phyloP scores from a whole-genome alignment of 2,329 filamentous ascomycete genomes.

The Colletotrichum navitas region DNA sequence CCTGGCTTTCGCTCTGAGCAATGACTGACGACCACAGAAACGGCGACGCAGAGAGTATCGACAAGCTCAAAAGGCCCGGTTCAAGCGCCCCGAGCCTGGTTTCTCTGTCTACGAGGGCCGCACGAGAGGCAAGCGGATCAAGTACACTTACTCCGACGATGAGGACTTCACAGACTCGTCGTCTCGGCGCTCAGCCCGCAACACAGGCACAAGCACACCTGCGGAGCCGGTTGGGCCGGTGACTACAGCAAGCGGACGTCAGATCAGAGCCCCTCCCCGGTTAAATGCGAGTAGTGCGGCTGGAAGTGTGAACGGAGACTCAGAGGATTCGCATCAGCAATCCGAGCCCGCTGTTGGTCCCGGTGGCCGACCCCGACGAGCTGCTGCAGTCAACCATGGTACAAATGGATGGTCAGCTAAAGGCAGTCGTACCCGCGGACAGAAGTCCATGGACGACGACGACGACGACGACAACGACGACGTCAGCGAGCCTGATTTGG shows the following conservation, averaged over 20 bases:
- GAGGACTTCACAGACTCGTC: conserved; percentile 77
- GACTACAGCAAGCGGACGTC: conserved; percentile 88
- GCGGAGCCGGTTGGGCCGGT: conserved; percentile 72
- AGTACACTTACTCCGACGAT: conserved; percentile 95
- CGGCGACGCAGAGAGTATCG: conserved; percentile 93
- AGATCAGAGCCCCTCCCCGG: conserved; percentile 78
- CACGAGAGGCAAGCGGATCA: conserved; percentile 94
- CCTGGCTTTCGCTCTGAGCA: conserved; percentile 8
- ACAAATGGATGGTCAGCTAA: conserved; percentile 61
- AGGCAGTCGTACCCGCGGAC: conserved; percentile 50
- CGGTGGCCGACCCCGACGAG: conserved; percentile 63
- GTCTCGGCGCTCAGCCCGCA: conserved; percentile 76
- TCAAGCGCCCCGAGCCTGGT: conserved; percentile 86
- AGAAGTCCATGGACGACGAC: conserved; percentile 68
- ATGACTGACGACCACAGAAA: conserved; percentile 69
- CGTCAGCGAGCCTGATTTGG: conserved; percentile 80
- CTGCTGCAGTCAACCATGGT: conserved; percentile 62
- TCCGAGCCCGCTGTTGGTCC: conserved; percentile 55
- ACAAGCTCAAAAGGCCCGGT: conserved; percentile 85
- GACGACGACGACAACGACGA: conserved; percentile 71
- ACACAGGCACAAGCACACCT: conserved; percentile 80
- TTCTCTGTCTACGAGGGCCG: conserved; percentile 97
- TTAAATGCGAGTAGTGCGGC: conserved; percentile 68
- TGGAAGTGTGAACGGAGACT: conserved; percentile 61
- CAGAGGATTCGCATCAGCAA: conserved; percentile 48